These are phyloP conservation scores for Erodium trifolium DNA, from an alignment of 441 rosid genomes.

Conservation along the genomic window DNA sequence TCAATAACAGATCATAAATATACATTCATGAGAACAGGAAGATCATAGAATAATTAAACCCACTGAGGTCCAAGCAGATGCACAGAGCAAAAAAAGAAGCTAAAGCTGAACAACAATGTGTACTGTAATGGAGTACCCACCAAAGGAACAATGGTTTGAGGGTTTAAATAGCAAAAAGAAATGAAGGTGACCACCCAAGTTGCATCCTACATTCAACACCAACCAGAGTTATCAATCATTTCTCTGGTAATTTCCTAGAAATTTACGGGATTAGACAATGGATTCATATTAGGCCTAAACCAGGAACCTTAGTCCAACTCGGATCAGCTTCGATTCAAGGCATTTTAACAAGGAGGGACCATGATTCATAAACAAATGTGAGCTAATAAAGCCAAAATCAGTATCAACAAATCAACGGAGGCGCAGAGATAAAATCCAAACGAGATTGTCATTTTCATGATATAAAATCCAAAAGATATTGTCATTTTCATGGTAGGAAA, in stretches of 20 bases:
- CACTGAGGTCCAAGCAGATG: no score
- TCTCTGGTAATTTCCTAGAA: neutral
- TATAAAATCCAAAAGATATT: neutral
- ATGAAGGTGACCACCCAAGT: neutral
- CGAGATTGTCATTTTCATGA: no score
- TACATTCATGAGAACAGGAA: no score
- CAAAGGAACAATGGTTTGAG: no score
- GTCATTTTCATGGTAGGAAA: neutral
- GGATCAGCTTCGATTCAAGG: no score
- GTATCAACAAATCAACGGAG: neutral
- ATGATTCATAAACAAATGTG: neutral
- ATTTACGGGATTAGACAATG: neutral
- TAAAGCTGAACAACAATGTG: no score
- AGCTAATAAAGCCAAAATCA: neutral
- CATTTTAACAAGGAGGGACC: neutral
- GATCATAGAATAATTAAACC: no score
- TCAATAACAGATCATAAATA: no score
- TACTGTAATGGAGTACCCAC: no score
- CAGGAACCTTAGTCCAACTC: no score
- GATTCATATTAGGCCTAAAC: neutral
- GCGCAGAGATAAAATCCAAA: neutral
- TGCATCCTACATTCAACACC: neutral
- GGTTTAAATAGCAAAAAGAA: neutral
- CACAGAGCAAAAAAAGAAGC: no score
- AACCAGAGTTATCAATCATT: slow-evolving; percentile 3